These are phyloP conservation scores for Kalaharituber pfeilii DNA, from an alignment of 2,329 filamentous ascomycete species.

Conservation along the genomic window DNA sequence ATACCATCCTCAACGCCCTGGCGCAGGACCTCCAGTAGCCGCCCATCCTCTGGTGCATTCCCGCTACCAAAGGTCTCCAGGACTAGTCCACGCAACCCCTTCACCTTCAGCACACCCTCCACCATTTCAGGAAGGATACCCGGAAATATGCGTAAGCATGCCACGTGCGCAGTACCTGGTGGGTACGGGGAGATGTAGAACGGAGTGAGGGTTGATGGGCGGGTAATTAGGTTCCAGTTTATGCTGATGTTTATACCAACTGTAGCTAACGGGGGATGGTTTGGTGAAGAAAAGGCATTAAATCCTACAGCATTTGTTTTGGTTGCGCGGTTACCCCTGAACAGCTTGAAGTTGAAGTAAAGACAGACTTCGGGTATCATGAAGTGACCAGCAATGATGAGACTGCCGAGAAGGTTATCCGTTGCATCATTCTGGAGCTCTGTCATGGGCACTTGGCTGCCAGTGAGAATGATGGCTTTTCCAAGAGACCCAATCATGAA, in stretches of 20 bases:
- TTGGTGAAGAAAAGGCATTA: slow-evolving; percentile 77
- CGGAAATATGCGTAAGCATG: slow-evolving; percentile 76
- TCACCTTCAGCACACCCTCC: slow-evolving; percentile 59
- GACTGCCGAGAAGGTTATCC: slow-evolving; percentile 71
- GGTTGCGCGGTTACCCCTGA: slow-evolving; percentile 68
- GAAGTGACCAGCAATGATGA: slow-evolving; percentile 82
- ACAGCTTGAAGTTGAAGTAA: slow-evolving; percentile 84
- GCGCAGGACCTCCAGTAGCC: slow-evolving; percentile 58
- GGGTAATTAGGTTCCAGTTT: slow-evolving; percentile 58
- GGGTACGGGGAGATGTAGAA: slow-evolving; percentile 47
- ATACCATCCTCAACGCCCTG: slow-evolving; percentile 64
- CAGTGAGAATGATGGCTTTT: slow-evolving; percentile 78
- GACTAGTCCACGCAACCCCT: slow-evolving; percentile 63
- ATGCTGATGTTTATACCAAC: slow-evolving; percentile 69
- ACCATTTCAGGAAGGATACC: slow-evolving; percentile 91
- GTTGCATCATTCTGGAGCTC: slow-evolving; percentile 80
- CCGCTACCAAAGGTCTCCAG: slow-evolving; percentile 88
- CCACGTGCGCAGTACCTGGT: slow-evolving; percentile 55
- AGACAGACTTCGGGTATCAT: slow-evolving; percentile 84
- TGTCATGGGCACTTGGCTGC: slow-evolving; percentile 70
- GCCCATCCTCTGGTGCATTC: slow-evolving; percentile 72
- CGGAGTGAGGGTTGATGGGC: slow-evolving; percentile 54
- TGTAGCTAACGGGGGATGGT: slow-evolving; percentile 60
- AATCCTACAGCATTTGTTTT: slow-evolving; percentile 79
- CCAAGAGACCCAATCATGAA: slow-evolving; percentile 87